These are phyloP conservation scores for Saccharomycopsis sp. DNA, from an alignment of 805 yeast species.

Conservation along the genomic window DNA sequence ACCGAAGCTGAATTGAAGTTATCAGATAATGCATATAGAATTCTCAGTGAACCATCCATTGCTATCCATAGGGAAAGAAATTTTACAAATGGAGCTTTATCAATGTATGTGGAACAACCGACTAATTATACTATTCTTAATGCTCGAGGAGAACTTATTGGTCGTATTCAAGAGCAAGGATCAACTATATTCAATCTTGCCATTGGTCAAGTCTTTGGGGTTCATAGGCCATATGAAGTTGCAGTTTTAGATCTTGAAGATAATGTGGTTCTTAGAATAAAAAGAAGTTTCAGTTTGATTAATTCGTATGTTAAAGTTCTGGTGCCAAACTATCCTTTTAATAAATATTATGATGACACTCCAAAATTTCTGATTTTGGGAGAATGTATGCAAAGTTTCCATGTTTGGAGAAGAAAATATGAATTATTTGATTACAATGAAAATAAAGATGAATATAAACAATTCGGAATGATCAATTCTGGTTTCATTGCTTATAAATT, in stretches of 20 bases:
- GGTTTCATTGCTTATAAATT: conserved; percentile 82
- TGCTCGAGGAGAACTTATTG: conserved; percentile 62
- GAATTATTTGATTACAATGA: conserved; percentile 49
- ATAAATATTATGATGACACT: conserved; percentile 28
- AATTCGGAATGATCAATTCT: conserved; percentile 82
- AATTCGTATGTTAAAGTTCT: conserved; percentile 77
- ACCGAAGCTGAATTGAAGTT: background rate
- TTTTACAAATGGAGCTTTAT: conserved; percentile 74
- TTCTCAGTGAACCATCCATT: conserved; percentile 70
- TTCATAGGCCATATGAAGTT: conserved; percentile 79
- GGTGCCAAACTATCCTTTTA: conserved; percentile 39
- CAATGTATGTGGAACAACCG: conserved; percentile 91
- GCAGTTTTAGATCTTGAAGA: conserved; percentile 61
- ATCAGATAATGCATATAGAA: conserved; percentile 20
- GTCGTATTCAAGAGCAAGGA: conserved; percentile 71
- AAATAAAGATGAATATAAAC: conserved; percentile 41
- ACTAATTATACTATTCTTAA: conserved; percentile 69
- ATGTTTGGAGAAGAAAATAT: conserved; percentile 83
- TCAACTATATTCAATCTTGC: too few species aligned
- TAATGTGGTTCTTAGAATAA: conserved; percentile 50
- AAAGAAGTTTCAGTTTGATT: conserved; percentile 77
- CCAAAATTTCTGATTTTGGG: conserved; percentile 41
- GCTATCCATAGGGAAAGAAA: conserved; percentile 86
- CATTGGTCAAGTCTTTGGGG: conserved; percentile 51
- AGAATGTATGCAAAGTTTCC: conserved; percentile 90